Percentiles rank a stretch among this genome's conserved stretches.
Conservation (phyloP, 106 monocot species). For the Acanthochlamys bracteata region DNA sequence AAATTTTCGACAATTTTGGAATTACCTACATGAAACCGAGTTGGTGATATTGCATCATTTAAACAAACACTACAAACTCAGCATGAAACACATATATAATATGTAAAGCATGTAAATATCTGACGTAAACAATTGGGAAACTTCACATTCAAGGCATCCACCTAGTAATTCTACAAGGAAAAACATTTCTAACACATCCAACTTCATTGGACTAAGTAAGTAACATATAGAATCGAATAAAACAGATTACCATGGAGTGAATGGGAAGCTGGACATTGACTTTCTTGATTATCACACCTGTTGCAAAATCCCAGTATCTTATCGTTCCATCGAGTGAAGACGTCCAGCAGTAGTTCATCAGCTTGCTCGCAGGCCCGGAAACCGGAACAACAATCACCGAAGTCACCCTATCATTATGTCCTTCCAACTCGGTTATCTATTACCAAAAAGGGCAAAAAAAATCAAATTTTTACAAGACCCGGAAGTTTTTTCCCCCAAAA, state of each 20-base stretch:
- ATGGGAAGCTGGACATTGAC: slow-evolving; percentile 46
- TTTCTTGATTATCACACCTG: slow-evolving; percentile 41
- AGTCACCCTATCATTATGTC: slow-evolving; percentile 45
- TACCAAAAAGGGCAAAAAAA: slow-evolving; percentile 2
- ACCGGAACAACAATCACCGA: slow-evolving; percentile 48
- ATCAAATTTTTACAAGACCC: neutral
- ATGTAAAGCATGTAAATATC: too few species aligned
- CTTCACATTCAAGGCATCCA: too few species aligned
- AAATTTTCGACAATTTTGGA: slow-evolving; percentile 29
- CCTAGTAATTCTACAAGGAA: too few species aligned
- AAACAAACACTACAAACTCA: too few species aligned
- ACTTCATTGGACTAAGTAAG: too few species aligned
- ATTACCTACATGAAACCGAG: slow-evolving; percentile 36
- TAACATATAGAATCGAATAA: neutral
- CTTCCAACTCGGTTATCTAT: slow-evolving; percentile 52
- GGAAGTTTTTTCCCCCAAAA: too few species aligned
- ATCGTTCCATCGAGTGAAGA: slow-evolving; percentile 54
- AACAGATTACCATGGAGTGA: slow-evolving; percentile 43
- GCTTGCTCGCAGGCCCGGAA: slow-evolving; percentile 21
- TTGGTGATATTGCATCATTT: too few species aligned
- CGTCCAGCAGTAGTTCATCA: slow-evolving; percentile 59
- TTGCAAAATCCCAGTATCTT: slow-evolving; percentile 58
- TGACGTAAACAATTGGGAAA: too few species aligned
- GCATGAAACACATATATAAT: too few species aligned
- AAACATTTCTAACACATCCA: too few species aligned